phyloP scores from a whole-genome alignment of 2,329 filamentous ascomycete species.

The Lachnellula occidentalis region DNA sequence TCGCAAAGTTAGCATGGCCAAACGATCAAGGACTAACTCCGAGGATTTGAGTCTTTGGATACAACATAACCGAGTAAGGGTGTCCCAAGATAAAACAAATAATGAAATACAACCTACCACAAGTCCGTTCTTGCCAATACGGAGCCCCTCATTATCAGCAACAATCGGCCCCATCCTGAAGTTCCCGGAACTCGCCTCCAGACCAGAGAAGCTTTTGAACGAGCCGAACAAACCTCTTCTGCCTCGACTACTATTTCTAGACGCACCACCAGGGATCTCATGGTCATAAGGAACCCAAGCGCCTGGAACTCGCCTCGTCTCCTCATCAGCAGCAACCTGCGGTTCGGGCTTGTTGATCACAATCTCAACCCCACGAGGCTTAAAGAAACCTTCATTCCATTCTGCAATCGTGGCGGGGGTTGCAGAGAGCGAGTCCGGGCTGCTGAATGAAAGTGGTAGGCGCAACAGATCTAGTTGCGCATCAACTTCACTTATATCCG shows the following conservation, averaged over 20 bases:
- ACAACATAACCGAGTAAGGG: too few species aligned
- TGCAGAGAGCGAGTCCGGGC: slow-evolving; percentile 22
- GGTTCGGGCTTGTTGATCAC: slow-evolving; percentile 37
- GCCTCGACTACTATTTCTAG: background rate
- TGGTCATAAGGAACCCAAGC: slow-evolving; percentile 38
- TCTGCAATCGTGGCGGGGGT: slow-evolving; percentile 41
- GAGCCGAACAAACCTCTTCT: slow-evolving; percentile 4
- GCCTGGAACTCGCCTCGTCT: slow-evolving; percentile 37
- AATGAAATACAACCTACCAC: slow-evolving; percentile 3
- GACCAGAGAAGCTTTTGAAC: slow-evolving; percentile 8
- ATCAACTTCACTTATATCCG: slow-evolving; percentile 33
- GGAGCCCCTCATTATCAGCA: slow-evolving; percentile 23
- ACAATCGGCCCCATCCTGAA: slow-evolving; percentile 23
- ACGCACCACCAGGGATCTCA: slow-evolving; percentile 7
- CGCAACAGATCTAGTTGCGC: slow-evolving; percentile 38
- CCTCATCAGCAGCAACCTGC: slow-evolving; percentile 34
- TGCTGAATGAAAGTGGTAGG: background rate
- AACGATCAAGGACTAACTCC: background rate
- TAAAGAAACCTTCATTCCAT: slow-evolving; percentile 55
- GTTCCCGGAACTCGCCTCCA: slow-evolving; percentile 3
- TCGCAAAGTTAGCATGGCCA: background rate
- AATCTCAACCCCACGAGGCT: slow-evolving; percentile 43
- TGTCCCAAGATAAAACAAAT: background rate
- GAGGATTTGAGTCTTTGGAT: too few species aligned
- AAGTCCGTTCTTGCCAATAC: slow-evolving; percentile 18